Percentiles rank a stretch among this genome's conserved stretches.
These are phyloP conservation scores for Debaryomycetaceae sp. DNA, from an alignment of 1,139 yeast genomes.

Conservation along the genomic window DNA sequence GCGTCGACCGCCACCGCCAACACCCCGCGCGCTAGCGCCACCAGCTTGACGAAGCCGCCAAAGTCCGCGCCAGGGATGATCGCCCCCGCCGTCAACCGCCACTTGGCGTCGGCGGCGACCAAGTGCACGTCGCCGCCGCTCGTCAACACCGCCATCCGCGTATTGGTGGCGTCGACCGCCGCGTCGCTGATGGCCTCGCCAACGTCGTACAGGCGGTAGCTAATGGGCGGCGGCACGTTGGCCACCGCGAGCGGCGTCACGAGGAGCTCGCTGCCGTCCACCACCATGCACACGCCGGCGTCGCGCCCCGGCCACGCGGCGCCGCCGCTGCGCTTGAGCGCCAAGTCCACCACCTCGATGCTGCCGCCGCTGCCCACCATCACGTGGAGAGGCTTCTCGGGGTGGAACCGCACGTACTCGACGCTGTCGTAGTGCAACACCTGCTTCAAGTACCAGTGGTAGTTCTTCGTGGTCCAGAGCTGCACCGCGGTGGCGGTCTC, in stretches of 20 bases:
- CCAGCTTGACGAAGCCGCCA: conserved; percentile 45
- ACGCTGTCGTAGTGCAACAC: conserved; percentile 38
- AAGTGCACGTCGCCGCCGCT: conserved; percentile 27
- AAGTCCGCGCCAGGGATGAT: conserved; percentile 26
- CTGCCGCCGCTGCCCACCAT: conserved; percentile 53
- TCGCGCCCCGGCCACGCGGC: conserved; percentile 67
- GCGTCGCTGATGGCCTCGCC: conserved; percentile 55
- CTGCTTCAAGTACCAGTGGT: conserved; percentile 93
- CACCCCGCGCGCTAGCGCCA: conserved; percentile 47
- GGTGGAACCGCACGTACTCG: conserved; percentile 70
- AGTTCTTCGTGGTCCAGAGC: conserved; percentile 88
- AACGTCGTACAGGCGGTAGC: conserved; percentile 61
- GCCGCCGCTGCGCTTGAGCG: conserved; percentile 63
- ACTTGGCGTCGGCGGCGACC: conserved; percentile 33
- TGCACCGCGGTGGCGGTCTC: conserved; percentile 60
- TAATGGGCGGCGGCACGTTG: conserved; percentile 93
- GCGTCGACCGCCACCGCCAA: conserved; percentile 59
- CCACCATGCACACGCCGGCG: conserved; percentile 72
- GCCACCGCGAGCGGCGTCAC: conserved; percentile 83
- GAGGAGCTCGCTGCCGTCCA: conserved; percentile 72
- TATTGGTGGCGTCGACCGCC: conserved; percentile 62
- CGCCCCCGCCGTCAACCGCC: conserved; percentile 40
- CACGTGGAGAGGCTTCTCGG: conserved; percentile 77
- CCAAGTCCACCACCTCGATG: conserved; percentile 65
- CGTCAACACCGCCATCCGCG: conserved; percentile 53